Evolutionary conservation across 768 basidiomycete genomes (phyloP).

Genomic region (Podaxis rugospora): DNA sequence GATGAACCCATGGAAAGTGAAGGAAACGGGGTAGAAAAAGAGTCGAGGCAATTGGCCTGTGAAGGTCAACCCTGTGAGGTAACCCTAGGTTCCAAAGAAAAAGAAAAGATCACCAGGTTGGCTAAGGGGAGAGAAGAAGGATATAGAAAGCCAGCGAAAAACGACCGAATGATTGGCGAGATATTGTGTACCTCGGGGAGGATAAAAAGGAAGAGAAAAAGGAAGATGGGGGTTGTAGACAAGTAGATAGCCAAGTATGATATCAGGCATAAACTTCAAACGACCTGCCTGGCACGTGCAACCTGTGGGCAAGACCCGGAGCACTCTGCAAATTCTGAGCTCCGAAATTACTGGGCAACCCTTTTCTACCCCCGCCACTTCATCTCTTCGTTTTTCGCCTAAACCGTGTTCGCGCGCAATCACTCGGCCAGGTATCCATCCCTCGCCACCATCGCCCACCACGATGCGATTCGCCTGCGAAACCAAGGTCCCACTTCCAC

Average conservation of each 20-base stretch:
- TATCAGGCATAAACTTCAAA: conserved; percentile 9
- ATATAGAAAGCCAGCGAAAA: neutral
- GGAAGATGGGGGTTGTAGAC: neutral
- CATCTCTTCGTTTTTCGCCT: neutral
- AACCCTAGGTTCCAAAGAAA: neutral
- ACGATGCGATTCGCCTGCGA: neutral
- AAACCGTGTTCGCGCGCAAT: neutral
- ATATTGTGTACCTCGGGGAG: too few species aligned
- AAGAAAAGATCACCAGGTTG: neutral
- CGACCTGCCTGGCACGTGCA: conserved; percentile 5
- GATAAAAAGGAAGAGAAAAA: neutral
- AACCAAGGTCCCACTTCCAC: neutral
- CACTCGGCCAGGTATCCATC: neutral
- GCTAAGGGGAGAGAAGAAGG: neutral
- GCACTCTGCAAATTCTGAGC: conserved; percentile 2
- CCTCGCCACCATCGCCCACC: neutral
- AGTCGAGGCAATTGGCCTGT: neutral
- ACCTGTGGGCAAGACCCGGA: conserved; percentile 5
- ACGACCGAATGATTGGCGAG: neutral
- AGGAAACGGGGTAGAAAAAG: neutral
- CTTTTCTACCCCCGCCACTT: neutral
- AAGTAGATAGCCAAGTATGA: conserved; percentile 6
- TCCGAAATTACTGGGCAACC: neutral
- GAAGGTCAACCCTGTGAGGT: neutral
- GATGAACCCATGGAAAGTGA: conserved; percentile 17